Evolutionary conservation across 306 rosid genomes (phyloP).

Genomic region (Acacia confusa): DNA sequence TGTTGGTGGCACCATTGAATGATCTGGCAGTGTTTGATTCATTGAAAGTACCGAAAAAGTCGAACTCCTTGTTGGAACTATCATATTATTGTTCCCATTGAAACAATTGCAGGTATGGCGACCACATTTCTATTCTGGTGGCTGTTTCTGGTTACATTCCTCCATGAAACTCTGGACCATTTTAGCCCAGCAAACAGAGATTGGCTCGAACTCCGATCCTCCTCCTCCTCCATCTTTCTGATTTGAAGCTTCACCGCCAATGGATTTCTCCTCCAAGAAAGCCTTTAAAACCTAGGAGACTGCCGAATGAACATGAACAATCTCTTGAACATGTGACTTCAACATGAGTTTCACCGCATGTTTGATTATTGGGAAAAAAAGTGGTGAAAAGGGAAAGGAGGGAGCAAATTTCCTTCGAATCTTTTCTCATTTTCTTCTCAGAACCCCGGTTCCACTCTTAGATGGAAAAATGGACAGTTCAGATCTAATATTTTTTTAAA

Average conservation of each 20-base stretch:
- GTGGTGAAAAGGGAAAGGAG: too few relatives aligned
- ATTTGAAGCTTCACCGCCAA: conserved; percentile 40
- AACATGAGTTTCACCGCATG: too few relatives aligned
- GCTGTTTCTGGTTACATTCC: conserved; percentile 67
- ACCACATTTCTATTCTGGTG: conserved; percentile 49
- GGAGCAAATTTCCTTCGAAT: too few relatives aligned
- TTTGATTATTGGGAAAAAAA: too few relatives aligned
- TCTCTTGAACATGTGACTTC: conserved; percentile 47
- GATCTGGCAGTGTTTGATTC: conserved; percentile 65
- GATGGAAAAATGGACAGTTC: too few relatives aligned
- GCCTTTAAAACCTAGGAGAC: conserved; percentile 59
- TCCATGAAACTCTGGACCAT: conserved; percentile 93
- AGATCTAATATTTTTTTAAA: too few relatives aligned
- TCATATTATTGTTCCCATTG: conserved; percentile 72
- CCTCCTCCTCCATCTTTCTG: conserved; percentile 45
- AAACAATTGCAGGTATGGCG: conserved; percentile 95
- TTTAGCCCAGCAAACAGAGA: conserved; percentile 77
- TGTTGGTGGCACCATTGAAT: conserved; percentile 57
- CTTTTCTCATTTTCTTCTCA: too few relatives aligned
- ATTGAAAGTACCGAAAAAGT: conserved; percentile 55
- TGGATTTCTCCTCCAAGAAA: conserved; percentile 57
- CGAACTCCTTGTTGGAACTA: conserved; percentile 88
- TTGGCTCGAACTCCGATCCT: conserved; percentile 67
- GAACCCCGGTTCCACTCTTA: too few relatives aligned
- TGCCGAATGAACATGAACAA: conserved; percentile 83